Base-by-base conservation (phyloP, 352 stramenopile species). In the Hyaloperonospora arabidopsidis region DNA sequence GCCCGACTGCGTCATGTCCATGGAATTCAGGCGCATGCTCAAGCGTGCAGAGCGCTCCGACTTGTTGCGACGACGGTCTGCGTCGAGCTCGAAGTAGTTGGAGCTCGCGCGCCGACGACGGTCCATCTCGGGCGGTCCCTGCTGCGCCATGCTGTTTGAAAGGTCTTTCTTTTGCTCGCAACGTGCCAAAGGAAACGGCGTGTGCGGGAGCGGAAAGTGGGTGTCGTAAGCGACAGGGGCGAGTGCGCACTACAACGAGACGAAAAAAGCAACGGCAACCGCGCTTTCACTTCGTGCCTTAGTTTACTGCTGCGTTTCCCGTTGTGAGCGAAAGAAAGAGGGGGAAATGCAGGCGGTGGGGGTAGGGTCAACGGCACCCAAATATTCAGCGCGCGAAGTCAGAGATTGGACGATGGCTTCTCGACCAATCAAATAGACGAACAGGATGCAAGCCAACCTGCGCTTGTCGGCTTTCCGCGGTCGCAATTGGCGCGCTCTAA, bases 61-160 rank as follows among this genome's bases (percentile, higher is more conserved):
- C 59, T 81, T 76, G 70, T 83, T 89, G 41, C 80, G 77, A 5
- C 78, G 75, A 4, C 79, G 67, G 36, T 89, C 79, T 5, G 79
- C 79, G 32, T 89, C 78, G 35, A 89, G 62, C 54, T 89, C 79
- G 60, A 89, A 89, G 70, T 89, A 89, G 60, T 89, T 89, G 38
- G 79, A 89, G 66, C 73, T 89, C 38, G 79, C 79, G 52, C 79
- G 77, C 11, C 72, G 70, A 19, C 78, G 79, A 22, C 63, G 65
- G 23, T 77, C 68, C 49, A 61, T 65, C 48, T 73, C 61, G 46
- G 61, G 50, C 17, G 52, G 62, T 49, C 61, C 65, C 25, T 61
- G 65, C n/a, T 67, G 54, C 21, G 58, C 53, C 61, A 70, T 73
- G 25, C 19, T 49, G 2, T 8, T 12, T 4, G 23, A 10, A 5